Conservation (phyloP, 2,329 filamentous ascomycete species). For the Paraconiothyrium brasiliense region DNA sequence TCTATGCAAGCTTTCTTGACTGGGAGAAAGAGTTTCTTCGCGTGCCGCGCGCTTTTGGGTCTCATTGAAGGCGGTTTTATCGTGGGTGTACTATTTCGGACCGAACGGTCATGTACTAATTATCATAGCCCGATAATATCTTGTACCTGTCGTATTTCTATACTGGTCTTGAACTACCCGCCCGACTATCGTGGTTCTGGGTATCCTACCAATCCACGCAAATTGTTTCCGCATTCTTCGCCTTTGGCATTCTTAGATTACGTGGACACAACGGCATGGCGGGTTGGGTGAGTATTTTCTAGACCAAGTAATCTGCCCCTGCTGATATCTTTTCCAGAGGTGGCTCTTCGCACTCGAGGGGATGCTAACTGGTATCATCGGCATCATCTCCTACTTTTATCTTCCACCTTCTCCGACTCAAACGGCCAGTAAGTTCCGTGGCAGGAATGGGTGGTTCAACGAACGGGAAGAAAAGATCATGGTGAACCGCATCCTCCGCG, state of each 20-base stretch:
- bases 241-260: conserved; percentile 64
- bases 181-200: conserved; percentile 76
- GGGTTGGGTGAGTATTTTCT: conserved; percentile 54
- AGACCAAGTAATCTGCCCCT: not conserved
- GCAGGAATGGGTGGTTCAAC: conserved; percentile 71
- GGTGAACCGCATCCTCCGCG: conserved; percentile 69
- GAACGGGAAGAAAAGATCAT: conserved; percentile 75
- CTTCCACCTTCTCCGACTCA: conserved; percentile 66
- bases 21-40: conserved; percentile 57
- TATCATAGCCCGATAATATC: conserved; percentile 69
- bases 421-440: conserved; percentile 69
- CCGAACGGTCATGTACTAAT: not conserved
- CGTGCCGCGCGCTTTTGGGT: conserved; percentile 55
- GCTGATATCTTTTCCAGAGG: conserved; percentile 32
- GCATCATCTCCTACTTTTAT: conserved; percentile 49
- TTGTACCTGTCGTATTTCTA: conserved; percentile 81
- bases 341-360: conserved; percentile 63
- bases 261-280: conserved; percentile 59
- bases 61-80: conserved; percentile 65
- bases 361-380: conserved; percentile 48
- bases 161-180: conserved; percentile 73
- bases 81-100: conserved; percentile 16
- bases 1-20: conserved; percentile 76
- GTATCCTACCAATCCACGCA: conserved; percentile 68
- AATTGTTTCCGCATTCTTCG: conserved; percentile 66